A percentile compares a stretch with the other conserved stretches of the same genome.
Conservation (phyloP, 139 green algal genomes). For the Micractinium sp. region DNA sequence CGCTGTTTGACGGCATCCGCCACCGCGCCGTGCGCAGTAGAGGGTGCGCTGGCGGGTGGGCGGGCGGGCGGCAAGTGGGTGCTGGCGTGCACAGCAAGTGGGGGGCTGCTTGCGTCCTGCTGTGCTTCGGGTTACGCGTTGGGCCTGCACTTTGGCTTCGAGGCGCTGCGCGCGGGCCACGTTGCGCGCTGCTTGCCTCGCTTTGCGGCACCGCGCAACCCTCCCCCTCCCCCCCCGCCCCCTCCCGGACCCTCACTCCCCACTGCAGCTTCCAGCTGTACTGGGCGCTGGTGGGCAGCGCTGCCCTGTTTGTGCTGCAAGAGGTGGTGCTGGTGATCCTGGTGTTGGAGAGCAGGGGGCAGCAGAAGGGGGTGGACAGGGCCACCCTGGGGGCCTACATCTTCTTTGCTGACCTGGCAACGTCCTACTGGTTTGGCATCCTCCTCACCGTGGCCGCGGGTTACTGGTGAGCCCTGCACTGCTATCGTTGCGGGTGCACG, state of each 20-base stretch:
- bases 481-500: too few relatives aligned
- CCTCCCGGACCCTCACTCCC: not conserved
- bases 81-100: too few relatives aligned
- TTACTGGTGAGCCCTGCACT: conserved; percentile 49
- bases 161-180: too few relatives aligned
- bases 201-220: not conserved
- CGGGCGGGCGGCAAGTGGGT: too few relatives aligned
- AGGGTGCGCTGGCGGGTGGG: conserved; percentile 31
- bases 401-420: conserved; percentile 60
- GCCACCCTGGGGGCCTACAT: conserved; percentile 48
- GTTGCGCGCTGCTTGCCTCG: not conserved
- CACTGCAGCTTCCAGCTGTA: conserved; percentile 54
- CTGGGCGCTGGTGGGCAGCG: conserved; percentile 36
- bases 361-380: not conserved
- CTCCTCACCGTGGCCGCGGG: conserved; percentile 59
- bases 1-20: conserved; percentile 40
- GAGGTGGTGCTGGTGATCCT: conserved; percentile 22
- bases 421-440: conserved; percentile 49
- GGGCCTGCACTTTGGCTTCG: too few relatives aligned
- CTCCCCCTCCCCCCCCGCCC: not conserved
- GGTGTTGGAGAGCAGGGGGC: not conserved
- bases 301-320: conserved; percentile 38
- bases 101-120: too few relatives aligned
- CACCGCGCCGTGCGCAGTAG: conserved; percentile 46
- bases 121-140: too few relatives aligned